Evolutionary conservation across 78 protist species (phyloP), one percentile per base, ranked within the genome.

Genomic region (Cavenderia fasciculata): DNA sequence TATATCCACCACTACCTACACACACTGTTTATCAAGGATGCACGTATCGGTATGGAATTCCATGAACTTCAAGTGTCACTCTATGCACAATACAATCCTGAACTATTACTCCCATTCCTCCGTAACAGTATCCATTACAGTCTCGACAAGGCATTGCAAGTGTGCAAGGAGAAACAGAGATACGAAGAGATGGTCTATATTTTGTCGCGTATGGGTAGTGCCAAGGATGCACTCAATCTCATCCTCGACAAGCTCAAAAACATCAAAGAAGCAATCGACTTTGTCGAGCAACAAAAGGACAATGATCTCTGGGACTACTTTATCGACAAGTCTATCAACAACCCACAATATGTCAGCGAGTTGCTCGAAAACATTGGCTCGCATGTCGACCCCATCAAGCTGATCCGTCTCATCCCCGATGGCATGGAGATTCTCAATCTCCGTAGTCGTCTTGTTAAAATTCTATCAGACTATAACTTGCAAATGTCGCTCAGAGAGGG

Each of bases 261-360:
- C 19, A 96, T 97, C 49, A 49, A 74, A 14, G 74, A 93, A 84
- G 97, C 98, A 1, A 87, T 96, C 5, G 97, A 88, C 16, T 96
- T 96, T 63, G 95, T 74, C 0, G 86, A 90, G 51, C 93, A 92
- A 52, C 96, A 96, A 61, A 73, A 88, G 49, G 98, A 97, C 59
- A 92, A 66, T 12, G 97, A 95, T 23, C 94, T 97, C 34, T 97
- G 97, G 97, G 96, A 96, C 38, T 92, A 94, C 36, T 78, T 97
- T 38, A 95, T 97, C 73, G 44, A 41, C 43, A 72, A 87, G 36
- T 88, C 95, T 25, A 70, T 94, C 65, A 82, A 95, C 14, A 92
- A 94, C 33, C 92, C 95, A 0, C 56, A 12, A 0, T 95, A 86
- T 61, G 74, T 95, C 27, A 23, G 46, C 23, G 95, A 85, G 31